A percentile compares a stretch with the other conserved stretches of the same genome.
Evolutionary conservation across 2,329 filamentous ascomycete species (phyloP).

Genomic region (Exserohilum rostratum): DNA sequence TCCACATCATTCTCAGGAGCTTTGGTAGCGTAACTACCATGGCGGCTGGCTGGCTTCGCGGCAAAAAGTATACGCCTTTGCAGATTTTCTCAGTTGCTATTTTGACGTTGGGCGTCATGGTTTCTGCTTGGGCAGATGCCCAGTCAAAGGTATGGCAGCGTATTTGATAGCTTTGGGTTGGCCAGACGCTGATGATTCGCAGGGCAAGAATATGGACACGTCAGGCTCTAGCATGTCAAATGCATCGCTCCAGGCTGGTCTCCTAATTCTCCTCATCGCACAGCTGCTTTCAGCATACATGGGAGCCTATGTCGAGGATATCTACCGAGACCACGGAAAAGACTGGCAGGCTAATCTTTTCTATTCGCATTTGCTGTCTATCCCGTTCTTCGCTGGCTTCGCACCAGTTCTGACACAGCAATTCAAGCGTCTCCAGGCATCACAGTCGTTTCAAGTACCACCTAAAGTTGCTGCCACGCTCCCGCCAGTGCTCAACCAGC

Average conservation of each 20-base stretch:
- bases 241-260: slow-evolving; percentile 68
- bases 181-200: slow-evolving; percentile 12
- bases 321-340: slow-evolving; percentile 82
- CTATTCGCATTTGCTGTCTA: slow-evolving; percentile 79
- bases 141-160: slow-evolving; percentile 70
- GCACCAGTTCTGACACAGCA: slow-evolving; percentile 68
- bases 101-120: slow-evolving; percentile 83
- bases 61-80: slow-evolving; percentile 79
- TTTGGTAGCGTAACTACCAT: slow-evolving; percentile 97
- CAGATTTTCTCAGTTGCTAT: slow-evolving; percentile 83
- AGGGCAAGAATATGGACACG: slow-evolving; percentile 53
- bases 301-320: slow-evolving; percentile 92
- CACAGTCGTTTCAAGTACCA: slow-evolving; percentile 61
- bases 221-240: slow-evolving; percentile 48
- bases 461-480: slow-evolving; percentile 35
- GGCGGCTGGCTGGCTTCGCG: slow-evolving; percentile 83
- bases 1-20: slow-evolving; percentile 95
- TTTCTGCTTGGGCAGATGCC: slow-evolving; percentile 89
- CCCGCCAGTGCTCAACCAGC: slow-evolving; percentile 36
- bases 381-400: slow-evolving; percentile 78
- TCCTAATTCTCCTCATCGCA: slow-evolving; percentile 82
- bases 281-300: slow-evolving; percentile 92
- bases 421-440: slow-evolving; percentile 67
- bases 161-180: background rate
- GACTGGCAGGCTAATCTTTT: slow-evolving; percentile 97